Conservation (phyloP, 805 yeast genomes). For the Metschnikowia kofuensis region DNA sequence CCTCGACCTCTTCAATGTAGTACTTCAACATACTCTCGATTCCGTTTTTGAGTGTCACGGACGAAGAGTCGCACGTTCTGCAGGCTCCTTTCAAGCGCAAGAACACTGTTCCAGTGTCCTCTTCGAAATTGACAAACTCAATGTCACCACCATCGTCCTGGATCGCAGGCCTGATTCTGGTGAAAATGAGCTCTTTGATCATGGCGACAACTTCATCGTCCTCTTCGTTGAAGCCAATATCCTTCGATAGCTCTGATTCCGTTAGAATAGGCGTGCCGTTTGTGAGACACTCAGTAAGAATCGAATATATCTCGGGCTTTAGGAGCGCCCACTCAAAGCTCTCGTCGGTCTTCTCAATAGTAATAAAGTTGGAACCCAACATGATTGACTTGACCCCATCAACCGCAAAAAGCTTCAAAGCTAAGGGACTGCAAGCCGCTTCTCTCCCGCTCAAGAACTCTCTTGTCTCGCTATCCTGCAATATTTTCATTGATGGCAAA, state of each 20-base stretch:
- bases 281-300: conserved; percentile 52
- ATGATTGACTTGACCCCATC: conserved; percentile 76
- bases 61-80: conserved; percentile 65
- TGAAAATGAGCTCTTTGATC: conserved; percentile 67
- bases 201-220: conserved; percentile 66
- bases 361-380: conserved; percentile 82
- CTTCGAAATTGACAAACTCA: conserved; percentile 57
- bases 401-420: conserved; percentile 66
- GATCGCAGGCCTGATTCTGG: conserved; percentile 69
- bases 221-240: conserved; percentile 49
- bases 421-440: conserved; percentile 72
- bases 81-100: conserved; percentile 67
- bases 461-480: conserved; percentile 56
- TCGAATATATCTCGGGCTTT: conserved; percentile 65
- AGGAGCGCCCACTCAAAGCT: conserved; percentile 57
- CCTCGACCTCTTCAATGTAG: conserved; percentile 64
- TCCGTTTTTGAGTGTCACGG: conserved; percentile 65
- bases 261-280: conserved; percentile 53
- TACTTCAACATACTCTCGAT: conserved; percentile 69
- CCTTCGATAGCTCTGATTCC: conserved; percentile 28
- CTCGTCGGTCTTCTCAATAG: conserved; percentile 60
- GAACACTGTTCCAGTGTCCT: conserved; percentile 54
- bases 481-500: conserved; percentile 67
- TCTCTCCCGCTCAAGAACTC: conserved; percentile 77
- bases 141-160: conserved; percentile 78